Percentiles rank a stretch among this genome's conserved stretches.
phyloP scores from a whole-genome alignment of 192 early-diverging fungal species.

The Gigaspora rosea region DNA sequence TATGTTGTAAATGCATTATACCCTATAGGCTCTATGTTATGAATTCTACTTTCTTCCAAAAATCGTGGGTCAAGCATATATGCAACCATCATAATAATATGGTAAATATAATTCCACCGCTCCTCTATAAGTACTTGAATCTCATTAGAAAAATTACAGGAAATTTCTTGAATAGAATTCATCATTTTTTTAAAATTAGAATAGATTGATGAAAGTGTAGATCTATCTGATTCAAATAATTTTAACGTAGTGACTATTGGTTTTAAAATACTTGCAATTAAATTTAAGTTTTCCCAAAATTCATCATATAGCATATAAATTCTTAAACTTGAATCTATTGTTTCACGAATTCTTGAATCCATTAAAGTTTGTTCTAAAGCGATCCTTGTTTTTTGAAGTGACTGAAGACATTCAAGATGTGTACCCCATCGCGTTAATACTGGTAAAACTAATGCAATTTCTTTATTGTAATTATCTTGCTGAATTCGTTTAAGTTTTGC shows the following conservation, averaged over 20 bases:
- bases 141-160: neutral
- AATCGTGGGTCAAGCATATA: no score
- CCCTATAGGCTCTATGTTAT: neutral
- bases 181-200: slow-evolving; percentile 1
- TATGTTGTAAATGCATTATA: neutral
- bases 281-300: neutral
- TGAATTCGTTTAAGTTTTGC: neutral
- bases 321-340: neutral
- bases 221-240: slow-evolving; percentile 8
- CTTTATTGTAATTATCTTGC: neutral
- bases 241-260: neutral
- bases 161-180: no score
- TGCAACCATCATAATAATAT: no score
- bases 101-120: neutral
- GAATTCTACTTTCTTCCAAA: no score
- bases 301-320: neutral
- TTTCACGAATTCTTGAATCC: neutral
- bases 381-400: neutral
- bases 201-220: neutral
- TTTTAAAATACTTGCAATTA: neutral
- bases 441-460: no score
- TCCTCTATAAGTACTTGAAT: neutral
- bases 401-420: neutral
- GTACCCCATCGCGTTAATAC: neutral
- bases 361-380: neutral